Evolutionary conservation across 768 basidiomycete genomes (phyloP).

Genomic region (Lactarius psammicola): DNA sequence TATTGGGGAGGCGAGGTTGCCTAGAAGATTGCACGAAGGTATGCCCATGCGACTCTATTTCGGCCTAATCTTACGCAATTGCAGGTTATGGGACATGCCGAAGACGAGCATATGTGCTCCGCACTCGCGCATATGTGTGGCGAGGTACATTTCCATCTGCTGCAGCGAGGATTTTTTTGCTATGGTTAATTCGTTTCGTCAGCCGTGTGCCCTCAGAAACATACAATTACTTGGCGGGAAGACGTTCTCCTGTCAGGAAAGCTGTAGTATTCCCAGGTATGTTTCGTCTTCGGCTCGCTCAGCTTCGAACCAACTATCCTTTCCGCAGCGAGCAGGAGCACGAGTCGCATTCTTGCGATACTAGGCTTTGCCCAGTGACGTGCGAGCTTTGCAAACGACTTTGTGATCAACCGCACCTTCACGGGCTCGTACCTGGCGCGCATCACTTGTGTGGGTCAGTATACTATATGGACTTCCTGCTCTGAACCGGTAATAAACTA

Average conservation of each 20-base stretch:
- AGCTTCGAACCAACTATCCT: neutral
- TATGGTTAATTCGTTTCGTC: neutral
- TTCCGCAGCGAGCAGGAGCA: conserved; percentile 46
- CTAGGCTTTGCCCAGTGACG: conserved; percentile 49
- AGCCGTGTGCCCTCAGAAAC: conserved; percentile 25
- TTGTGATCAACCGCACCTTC: conserved; percentile 51
- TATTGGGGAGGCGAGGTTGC: conserved; percentile 51
- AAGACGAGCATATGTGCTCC: conserved; percentile 52
- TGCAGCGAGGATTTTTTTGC: neutral
- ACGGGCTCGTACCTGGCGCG: conserved; percentile 42
- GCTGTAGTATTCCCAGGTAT: conserved; percentile 19
- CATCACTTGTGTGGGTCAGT: conserved; percentile 59
- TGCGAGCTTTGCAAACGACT: conserved; percentile 57
- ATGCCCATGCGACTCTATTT: neutral
- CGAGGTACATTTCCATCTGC: conserved; percentile 38
- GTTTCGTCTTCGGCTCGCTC: neutral
- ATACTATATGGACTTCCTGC: neutral
- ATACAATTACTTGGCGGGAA: conserved; percentile 12
- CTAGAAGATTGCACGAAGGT: conserved; percentile 53
- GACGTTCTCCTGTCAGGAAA: conserved; percentile 20
- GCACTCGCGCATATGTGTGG: conserved; percentile 56
- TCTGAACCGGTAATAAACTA: neutral
- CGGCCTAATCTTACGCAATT: neutral
- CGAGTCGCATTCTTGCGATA: conserved; percentile 48
- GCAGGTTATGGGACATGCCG: conserved; percentile 53